phyloP scores from a whole-genome alignment of 2,329 filamentous ascomycete species.

The Colletotrichum cereale region DNA sequence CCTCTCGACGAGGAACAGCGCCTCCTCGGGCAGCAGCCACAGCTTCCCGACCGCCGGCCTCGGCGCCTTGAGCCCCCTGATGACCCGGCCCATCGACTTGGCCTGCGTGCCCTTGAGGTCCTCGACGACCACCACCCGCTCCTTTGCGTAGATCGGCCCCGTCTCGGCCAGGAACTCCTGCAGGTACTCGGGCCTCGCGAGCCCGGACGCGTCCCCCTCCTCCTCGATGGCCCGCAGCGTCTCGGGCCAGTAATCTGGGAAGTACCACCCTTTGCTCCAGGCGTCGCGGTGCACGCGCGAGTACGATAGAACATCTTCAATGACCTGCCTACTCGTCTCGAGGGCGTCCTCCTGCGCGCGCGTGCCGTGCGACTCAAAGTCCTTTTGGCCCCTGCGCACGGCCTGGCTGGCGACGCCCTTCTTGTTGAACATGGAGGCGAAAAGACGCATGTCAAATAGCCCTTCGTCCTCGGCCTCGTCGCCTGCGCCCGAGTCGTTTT shows the following conservation, averaged over 20 bases:
- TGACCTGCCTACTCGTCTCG: slow-evolving; percentile 84
- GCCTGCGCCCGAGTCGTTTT: slow-evolving; percentile 42
- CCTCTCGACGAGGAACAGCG: slow-evolving; percentile 88
- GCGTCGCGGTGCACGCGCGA: slow-evolving; percentile 80
- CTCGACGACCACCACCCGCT: slow-evolving; percentile 76
- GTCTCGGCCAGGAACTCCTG: slow-evolving; percentile 34
- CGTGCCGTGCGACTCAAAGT: slow-evolving; percentile 95
- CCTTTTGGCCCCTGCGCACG: slow-evolving; percentile 94
- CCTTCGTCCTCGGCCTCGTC: slow-evolving; percentile 81
- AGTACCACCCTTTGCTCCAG: slow-evolving; percentile 79
- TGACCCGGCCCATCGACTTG: slow-evolving; percentile 79
- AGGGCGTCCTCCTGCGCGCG: slow-evolving; percentile 82
- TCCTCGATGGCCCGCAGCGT: slow-evolving; percentile 28
- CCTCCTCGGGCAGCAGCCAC: slow-evolving; percentile 93
- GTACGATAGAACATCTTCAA: slow-evolving; percentile 87
- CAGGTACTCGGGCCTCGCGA: slow-evolving; percentile 35
- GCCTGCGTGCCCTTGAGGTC: slow-evolving; percentile 79
- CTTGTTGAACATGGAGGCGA: slow-evolving; percentile 65
- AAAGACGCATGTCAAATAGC: slow-evolving; percentile 87
- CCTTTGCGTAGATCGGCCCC: slow-evolving; percentile 52
- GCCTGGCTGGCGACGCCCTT: slow-evolving; percentile 68
- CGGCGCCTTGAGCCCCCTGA: slow-evolving; percentile 66
- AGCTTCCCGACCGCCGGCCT: slow-evolving; percentile 70
- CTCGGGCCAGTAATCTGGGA: slow-evolving; percentile 68
- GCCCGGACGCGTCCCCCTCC: slow-evolving; percentile 20